Evolutionary conservation across 2,329 filamentous ascomycete genomes (phyloP), one percentile per base, ranked within the genome.

Genomic region (Sporothrix curviconia): DNA sequence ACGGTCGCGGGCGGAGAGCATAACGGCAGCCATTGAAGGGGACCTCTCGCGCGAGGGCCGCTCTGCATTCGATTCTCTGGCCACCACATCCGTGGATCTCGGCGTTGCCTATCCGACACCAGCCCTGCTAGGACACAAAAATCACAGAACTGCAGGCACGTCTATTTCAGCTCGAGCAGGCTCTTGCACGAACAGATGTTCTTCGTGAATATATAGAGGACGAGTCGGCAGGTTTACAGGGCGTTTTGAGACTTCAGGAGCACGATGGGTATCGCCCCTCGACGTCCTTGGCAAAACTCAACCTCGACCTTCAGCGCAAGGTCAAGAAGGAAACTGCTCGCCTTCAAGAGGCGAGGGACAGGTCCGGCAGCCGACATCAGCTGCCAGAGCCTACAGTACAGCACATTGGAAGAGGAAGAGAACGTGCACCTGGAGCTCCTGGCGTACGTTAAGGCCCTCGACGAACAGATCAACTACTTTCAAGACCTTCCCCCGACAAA

Each of bases 301-400:
- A 90, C n/a, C 77, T 85, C 4, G 86, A 94, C 52, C 82, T 87
- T 71, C 83, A 85, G 62, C 83, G 88, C 56, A 83, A 79, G 57
- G 81, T 86, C 50, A 90, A 90, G 67, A 72, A 81, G n/a, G 74
- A 89, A 37, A 73, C 78, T 14, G 73, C 82, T 2, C 86, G 86
- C 64, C 74, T 92, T 1, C 81, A 82, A 15, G 89, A 94, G 66
- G 81, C 89, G 59, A 73, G 75, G 49, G 80, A 84, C 56, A 78
- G 78, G 42, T 60, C 11, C 24, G 15, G 40, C 2, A 11, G 28
- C 4, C 9, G 15, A 1, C 12, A 4, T 32, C 9, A 14, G 56
- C 65, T 64, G n/a, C 71, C 72, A 2, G 69, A 73, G 2, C 72
- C 78, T 8, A 88, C 77, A 1, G 72, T 88, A n/a, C 75, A 84